phyloP scores from a whole-genome alignment of 2,329 filamentous ascomycete species.

The Penicillium rolfsii region DNA sequence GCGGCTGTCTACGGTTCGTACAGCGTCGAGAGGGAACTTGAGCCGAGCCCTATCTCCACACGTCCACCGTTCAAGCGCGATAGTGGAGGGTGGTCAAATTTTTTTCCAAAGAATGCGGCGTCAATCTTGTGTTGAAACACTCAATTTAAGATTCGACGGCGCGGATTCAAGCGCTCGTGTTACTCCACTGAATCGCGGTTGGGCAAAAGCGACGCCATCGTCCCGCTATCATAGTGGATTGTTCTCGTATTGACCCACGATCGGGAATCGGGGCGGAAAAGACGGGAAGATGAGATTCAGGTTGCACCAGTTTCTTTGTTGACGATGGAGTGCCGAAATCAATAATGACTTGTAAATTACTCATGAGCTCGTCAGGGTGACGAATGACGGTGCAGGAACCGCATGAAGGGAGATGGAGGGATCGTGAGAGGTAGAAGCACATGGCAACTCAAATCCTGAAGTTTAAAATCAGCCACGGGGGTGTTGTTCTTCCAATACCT shows the following conservation, averaged over 20 bases:
- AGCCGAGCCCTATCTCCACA: constrained; percentile 5
- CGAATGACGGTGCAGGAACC: neutral
- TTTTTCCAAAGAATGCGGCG: constrained; percentile 10
- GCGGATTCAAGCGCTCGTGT: constrained; percentile 7
- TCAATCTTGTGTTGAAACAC: constrained; percentile 7
- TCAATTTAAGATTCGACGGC: constrained; percentile 12
- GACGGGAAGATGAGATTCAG: neutral
- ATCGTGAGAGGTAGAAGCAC: neutral
- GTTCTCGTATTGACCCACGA: neutral
- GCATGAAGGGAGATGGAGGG: neutral
- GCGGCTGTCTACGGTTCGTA: constrained; percentile 2
- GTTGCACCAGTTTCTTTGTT: neutral
- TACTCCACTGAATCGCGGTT: neutral
- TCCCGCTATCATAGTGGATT: neutral
- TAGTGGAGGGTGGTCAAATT: neutral
- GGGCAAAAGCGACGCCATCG: neutral
- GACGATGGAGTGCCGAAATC: neutral
- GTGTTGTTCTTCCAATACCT: too few species aligned
- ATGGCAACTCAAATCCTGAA: constrained; percentile 6
- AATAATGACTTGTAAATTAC: constrained; percentile 9
- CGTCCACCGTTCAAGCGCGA: constrained; percentile 5
- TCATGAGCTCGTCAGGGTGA: constrained; percentile 3
- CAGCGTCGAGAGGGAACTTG: neutral
- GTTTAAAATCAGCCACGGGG: neutral
- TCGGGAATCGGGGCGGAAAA: neutral